phyloP scores from a whole-genome alignment of 2,329 filamentous ascomycete genomes.

The Sclerotinia spermophila region DNA sequence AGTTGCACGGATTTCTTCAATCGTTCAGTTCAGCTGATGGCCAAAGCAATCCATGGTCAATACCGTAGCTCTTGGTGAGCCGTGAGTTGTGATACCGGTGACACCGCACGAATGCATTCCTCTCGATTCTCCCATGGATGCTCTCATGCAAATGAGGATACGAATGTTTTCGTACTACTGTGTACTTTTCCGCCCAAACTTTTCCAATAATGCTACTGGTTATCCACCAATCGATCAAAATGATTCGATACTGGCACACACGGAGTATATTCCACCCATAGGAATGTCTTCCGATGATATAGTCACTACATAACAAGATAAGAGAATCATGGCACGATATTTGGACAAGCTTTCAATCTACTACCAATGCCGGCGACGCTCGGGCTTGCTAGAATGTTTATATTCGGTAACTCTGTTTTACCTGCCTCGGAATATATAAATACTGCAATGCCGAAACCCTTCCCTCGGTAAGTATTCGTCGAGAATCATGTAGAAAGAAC shows the following conservation, averaged over 20 bases:
- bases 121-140: not conserved
- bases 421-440: not conserved
- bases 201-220: not conserved
- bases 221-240: not conserved
- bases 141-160: not conserved
- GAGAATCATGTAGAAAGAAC: not conserved
- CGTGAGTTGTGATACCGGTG: not conserved
- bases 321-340: not conserved
- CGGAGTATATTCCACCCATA: not conserved
- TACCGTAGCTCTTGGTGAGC: not conserved
- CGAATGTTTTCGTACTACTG: not conserved
- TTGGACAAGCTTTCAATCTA: not conserved
- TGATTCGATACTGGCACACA: not conserved
- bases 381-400: not conserved
- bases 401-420: not conserved
- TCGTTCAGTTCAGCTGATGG: not conserved
- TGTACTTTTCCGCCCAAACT: not conserved
- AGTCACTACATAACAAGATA: not conserved
- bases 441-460: not conserved
- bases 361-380: not conserved
- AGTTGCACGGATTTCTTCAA: not conserved
- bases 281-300: not conserved
- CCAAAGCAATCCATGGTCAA: not conserved
- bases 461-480: not conserved
- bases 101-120: constrained; percentile 1